Evolutionary conservation across 2,329 filamentous ascomycete genomes (phyloP).

Genomic region (Aspergillus quadricinctus): DNA sequence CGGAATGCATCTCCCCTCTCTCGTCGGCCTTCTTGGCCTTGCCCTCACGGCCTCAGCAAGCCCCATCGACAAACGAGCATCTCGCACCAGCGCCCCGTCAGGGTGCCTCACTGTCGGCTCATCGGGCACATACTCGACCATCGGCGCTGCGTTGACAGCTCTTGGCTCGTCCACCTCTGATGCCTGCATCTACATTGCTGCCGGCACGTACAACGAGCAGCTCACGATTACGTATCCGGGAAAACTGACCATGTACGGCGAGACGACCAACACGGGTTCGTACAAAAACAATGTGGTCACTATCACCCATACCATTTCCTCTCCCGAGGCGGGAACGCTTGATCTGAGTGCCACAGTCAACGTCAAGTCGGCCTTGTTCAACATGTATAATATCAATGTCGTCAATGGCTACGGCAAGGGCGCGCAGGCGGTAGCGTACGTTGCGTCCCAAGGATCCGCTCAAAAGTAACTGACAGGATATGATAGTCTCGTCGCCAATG

Average conservation of each 20-base stretch:
- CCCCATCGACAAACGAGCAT: slow-evolving; percentile 8
- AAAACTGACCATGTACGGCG: slow-evolving; percentile 28
- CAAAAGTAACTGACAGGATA: neutral
- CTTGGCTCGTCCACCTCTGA: slow-evolving; percentile 18
- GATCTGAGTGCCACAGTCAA: slow-evolving; percentile 31
- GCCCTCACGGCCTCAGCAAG: slow-evolving; percentile 1
- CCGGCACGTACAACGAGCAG: slow-evolving; percentile 31
- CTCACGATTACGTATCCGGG: slow-evolving; percentile 27
- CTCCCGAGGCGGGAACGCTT: slow-evolving; percentile 24
- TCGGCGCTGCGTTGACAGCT: slow-evolving; percentile 23
- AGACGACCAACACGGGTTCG: slow-evolving; percentile 23
- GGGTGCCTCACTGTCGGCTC: slow-evolving; percentile 24
- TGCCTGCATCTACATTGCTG: slow-evolving; percentile 31
- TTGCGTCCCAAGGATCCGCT: neutral
- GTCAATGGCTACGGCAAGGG: slow-evolving; percentile 33
- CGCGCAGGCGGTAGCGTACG: slow-evolving; percentile 31
- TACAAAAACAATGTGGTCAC: slow-evolving; percentile 31
- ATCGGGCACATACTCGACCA: slow-evolving; percentile 17
- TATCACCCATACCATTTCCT: slow-evolving; percentile 30
- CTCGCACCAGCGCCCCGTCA: slow-evolving; percentile 17
- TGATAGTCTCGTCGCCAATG: slow-evolving; percentile 23
- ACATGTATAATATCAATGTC: slow-evolving; percentile 35
- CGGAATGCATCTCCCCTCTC: slow-evolving; percentile 7
- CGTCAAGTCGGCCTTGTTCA: slow-evolving; percentile 24
- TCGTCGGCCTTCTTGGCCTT: slow-evolving; percentile 11